These are phyloP conservation scores for Williopsis jadinii DNA, from an alignment of 1,139 yeast genomes.

Conservation along the genomic window DNA sequence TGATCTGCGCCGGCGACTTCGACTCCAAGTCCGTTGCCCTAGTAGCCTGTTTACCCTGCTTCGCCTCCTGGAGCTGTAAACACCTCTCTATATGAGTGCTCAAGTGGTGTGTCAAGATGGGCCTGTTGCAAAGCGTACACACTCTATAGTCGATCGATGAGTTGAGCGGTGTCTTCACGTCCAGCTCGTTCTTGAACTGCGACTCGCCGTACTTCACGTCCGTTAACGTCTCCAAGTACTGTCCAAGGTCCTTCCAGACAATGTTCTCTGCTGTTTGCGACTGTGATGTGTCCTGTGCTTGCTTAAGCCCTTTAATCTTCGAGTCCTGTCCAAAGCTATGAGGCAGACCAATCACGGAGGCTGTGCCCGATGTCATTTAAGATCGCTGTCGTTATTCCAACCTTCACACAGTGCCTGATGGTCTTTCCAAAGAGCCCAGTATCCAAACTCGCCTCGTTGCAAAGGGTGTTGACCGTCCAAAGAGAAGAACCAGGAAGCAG, in stretches of 20 bases:
- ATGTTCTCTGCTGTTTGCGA: slow-evolving; percentile 7
- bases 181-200: slow-evolving; percentile 20
- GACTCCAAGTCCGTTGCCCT: slow-evolving; percentile 1
- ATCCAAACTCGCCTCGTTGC: too few species aligned
- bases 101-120: slow-evolving; percentile 45
- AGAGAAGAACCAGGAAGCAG: too few species aligned
- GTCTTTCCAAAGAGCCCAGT: too few species aligned
- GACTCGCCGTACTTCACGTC: slow-evolving; percentile 27
- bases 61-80: slow-evolving; percentile 38
- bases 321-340: slow-evolving; percentile 21
- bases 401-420: too few species aligned
- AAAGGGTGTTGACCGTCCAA: too few species aligned
- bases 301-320: slow-evolving; percentile 19
- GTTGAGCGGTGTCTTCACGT: slow-evolving; percentile 34
- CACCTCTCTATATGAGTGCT: slow-evolving; percentile 42
- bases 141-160: slow-evolving; percentile 48
- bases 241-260: slow-evolving; percentile 58
- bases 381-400: too few species aligned
- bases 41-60: slow-evolving; percentile 24
- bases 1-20: neutral
- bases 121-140: slow-evolving; percentile 61
- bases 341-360: slow-evolving; percentile 10
- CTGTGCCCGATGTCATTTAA: slow-evolving; percentile 19
- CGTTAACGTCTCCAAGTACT: slow-evolving; percentile 43
- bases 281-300: neutral